Percentiles rank a stretch among this genome's conserved stretches.
These are phyloP conservation scores for Sonneratia caseolaris DNA, from an alignment of 345 rosid species.

Conservation along the genomic window DNA sequence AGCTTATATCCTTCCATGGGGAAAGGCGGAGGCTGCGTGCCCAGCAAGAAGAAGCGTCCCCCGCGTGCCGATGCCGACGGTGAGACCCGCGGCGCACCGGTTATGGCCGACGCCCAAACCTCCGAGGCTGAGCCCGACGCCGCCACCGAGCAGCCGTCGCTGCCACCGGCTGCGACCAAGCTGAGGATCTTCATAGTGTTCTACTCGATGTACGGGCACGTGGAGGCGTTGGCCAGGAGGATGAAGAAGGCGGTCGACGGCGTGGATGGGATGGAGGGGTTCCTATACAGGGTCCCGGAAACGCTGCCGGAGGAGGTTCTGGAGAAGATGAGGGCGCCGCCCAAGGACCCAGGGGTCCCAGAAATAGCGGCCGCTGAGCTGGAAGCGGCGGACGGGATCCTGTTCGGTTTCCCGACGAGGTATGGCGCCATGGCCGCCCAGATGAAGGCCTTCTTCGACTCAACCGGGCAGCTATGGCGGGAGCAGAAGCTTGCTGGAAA, in stretches of 20 bases:
- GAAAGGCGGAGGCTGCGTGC: slow-evolving; percentile 94
- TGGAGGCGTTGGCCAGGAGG: slow-evolving; percentile 47
- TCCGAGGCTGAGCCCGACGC: slow-evolving; percentile 7
- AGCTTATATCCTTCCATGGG: slow-evolving; percentile 39
- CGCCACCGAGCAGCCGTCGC: slow-evolving; percentile 10
- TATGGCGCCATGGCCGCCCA: slow-evolving; percentile 66
- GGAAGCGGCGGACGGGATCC: slow-evolving; percentile 41
- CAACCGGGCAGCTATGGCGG: slow-evolving; percentile 44
- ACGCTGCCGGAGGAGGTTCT: slow-evolving; percentile 36
- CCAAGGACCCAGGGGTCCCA: slow-evolving; percentile 30
- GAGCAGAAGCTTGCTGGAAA: slow-evolving; percentile 67
- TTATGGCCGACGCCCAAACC: slow-evolving; percentile 28
- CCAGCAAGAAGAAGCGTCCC: slow-evolving; percentile 62
- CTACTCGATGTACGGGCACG: slow-evolving; percentile 67
- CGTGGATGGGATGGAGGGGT: slow-evolving; percentile 45
- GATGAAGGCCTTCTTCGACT: slow-evolving; percentile 60
- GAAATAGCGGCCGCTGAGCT: slow-evolving; percentile 31
- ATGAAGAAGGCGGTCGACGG: slow-evolving; percentile 60
- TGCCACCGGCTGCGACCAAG: slow-evolving; percentile 21
- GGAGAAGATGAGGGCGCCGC: slow-evolving; percentile 50
- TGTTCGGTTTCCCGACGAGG: slow-evolving; percentile 67
- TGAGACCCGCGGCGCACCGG: slow-evolving; percentile 24
- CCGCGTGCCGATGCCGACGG: slow-evolving; percentile 21
- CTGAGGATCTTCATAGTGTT: slow-evolving; percentile 41
- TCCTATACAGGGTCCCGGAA: slow-evolving; percentile 50